Evolutionary conservation across 164 flowering plant species (phyloP).

Genomic region (Magnolia changhungtana): DNA sequence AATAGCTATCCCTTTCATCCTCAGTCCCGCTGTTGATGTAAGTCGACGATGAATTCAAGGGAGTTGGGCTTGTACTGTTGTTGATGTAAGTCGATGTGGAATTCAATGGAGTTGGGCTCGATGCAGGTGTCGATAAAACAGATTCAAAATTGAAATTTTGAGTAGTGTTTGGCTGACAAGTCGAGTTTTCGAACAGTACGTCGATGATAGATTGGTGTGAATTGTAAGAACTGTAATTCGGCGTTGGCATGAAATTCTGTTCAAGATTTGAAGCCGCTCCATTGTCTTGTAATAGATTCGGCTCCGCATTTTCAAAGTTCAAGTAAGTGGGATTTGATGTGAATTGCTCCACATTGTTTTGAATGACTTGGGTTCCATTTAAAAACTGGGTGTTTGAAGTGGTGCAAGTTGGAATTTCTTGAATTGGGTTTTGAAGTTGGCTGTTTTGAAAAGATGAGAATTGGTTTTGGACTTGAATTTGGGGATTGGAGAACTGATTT

Average conservation of each 20-base stretch:
- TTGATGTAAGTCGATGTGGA: conserved; percentile 41
- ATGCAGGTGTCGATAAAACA: conserved; percentile 50
- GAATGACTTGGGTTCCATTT: conserved; percentile 32
- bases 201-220: conserved; percentile 27
- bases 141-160: conserved; percentile 32
- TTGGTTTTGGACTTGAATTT: conserved; percentile 26
- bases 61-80: conserved; percentile 42
- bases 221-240: conserved; percentile 12
- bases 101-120: conserved; percentile 53
- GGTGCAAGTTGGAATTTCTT: conserved; percentile 24
- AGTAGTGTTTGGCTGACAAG: conserved; percentile 23
- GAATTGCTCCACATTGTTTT: conserved; percentile 25
- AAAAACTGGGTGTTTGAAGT: conserved; percentile 20
- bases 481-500: conserved; percentile 20
- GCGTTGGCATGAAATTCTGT: conserved; percentile 14
- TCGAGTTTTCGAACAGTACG: conserved; percentile 23
- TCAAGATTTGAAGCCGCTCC: conserved; percentile 17
- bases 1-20: conserved; percentile 55
- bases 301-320: conserved; percentile 19
- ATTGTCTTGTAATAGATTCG: conserved; percentile 32
- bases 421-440: conserved; percentile 23
- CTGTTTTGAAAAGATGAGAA: conserved; percentile 15
- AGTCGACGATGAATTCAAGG: conserved; percentile 51
- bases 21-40: conserved; percentile 31
- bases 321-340: conserved; percentile 9